Conservation (phyloP, 2,329 filamentous ascomycete genomes). For the Alternaria sp. region DNA sequence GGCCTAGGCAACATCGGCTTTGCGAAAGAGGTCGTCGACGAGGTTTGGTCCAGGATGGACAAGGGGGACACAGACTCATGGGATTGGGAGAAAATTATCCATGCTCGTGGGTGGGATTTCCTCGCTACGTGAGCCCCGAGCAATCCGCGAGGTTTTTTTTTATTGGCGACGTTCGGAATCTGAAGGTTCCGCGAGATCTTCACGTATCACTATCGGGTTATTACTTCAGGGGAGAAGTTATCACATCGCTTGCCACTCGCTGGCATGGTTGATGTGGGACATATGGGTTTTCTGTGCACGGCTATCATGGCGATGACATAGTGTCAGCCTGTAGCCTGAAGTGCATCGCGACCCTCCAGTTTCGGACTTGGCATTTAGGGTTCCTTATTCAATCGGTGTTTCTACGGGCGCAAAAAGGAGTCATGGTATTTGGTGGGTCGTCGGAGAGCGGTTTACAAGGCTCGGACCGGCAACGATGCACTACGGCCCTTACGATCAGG, state of each 20-base stretch:
- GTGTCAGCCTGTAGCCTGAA: constrained; percentile 5
- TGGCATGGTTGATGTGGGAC: not conserved
- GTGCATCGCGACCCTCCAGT: constrained; percentile 10
- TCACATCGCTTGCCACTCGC: not conserved
- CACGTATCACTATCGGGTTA: not conserved
- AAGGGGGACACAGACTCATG: constrained; percentile 44
- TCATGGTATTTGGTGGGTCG: constrained; percentile 13
- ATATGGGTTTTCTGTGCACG: constrained; percentile 1
- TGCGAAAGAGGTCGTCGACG: constrained; percentile 63
- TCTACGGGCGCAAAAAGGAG: constrained; percentile 21
- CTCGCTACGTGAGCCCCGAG: constrained; percentile 60
- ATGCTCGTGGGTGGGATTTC: constrained; percentile 67
- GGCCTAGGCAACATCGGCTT: constrained; percentile 66
- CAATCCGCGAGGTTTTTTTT: not conserved
- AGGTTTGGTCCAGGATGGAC: constrained; percentile 56
- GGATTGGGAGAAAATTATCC: constrained; percentile 65
- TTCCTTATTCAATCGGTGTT: constrained; percentile 12
- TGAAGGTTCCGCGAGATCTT: not conserved
- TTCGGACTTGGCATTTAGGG: constrained; percentile 1
- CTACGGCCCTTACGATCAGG: constrained; percentile 18
- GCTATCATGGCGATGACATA: constrained; percentile 8
- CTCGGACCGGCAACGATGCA: constrained; percentile 19
- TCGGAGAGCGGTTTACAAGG: constrained; percentile 10
- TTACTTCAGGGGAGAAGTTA: not conserved
- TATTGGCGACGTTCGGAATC: not conserved